Base-by-base conservation (phyloP, 805 yeast genomes). In the Metschnikowia rubicola region DNA sequence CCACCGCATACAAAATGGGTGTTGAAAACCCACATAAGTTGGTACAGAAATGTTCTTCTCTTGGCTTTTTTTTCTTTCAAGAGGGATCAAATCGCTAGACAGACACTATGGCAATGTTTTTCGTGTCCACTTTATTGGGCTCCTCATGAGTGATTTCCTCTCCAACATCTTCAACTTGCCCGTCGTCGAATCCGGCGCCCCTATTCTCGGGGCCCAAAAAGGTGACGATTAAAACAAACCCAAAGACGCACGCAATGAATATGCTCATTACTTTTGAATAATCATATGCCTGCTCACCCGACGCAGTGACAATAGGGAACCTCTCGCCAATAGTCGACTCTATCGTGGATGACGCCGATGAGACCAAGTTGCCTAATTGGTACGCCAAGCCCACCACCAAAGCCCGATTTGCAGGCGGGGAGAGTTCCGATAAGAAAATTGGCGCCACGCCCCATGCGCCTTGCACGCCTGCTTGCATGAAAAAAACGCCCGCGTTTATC, bases 371-470 rank as follows among this genome's bases (percentile, higher is more conserved):
- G 66, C 90, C 90, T 48, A 84, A 73, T 65, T 84, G 90, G 60
- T 84, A 84, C 8, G 80, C 73, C 21, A 81, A 63, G 26, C 26
- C 56, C 10, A 53, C 56, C 35, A 53, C 56, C 52, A 53, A 50
- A 10, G 53, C 46, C 12, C 53, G 35, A 35, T 45, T 35, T 0
- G 48, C 48, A 8, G 48, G 48, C 17, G 66, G 66, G 11, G 86
- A 77, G 41, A 84, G 69, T 63, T 85, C 91, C 30, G 82, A 70
- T 35, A 85, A 67, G 63, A 83, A 82, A 37, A 82, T 75, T 13
- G 90, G 88, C 10, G 80, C 72, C 40, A 84, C 79, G 51, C 90
- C 89, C 86, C 88, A 85, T 6, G 83, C 82, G 31, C 89, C 90
- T 70, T 81, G 84, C 5, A 84, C 85, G 46, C 79, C 77, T 58